Conservation (phyloP, 2,329 filamentous ascomycete species). For the Metarhizium rileyi region DNA sequence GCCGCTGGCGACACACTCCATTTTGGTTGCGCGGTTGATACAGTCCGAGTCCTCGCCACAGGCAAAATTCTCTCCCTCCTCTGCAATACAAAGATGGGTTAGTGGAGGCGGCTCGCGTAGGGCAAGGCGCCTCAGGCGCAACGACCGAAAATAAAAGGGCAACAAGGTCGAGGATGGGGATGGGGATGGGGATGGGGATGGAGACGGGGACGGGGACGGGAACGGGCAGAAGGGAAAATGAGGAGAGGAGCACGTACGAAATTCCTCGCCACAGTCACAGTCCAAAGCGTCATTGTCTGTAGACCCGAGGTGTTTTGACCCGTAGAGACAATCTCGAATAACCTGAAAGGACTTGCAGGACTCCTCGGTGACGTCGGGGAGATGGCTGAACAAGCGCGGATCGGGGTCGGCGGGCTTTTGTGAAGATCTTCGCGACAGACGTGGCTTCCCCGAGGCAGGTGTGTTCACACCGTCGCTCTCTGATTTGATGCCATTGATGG, state of each 20-base stretch:
- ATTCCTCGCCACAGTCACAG: slow-evolving; percentile 91
- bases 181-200: not conserved
- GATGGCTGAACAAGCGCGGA: slow-evolving; percentile 58
- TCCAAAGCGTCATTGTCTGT: slow-evolving; percentile 86
- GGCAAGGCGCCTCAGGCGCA: not conserved
- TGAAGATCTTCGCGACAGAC: slow-evolving; percentile 62
- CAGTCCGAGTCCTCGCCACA: slow-evolving; percentile 96
- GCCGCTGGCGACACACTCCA: slow-evolving; percentile 77
- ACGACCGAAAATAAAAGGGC: slow-evolving; percentile 6
- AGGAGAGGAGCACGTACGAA: slow-evolving; percentile 61
- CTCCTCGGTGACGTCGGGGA: slow-evolving; percentile 69
- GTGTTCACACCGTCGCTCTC: slow-evolving; percentile 32
- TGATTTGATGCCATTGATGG: slow-evolving; percentile 34
- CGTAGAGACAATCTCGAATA: slow-evolving; percentile 80
- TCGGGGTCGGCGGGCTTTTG: slow-evolving; percentile 54
- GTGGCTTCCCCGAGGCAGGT: slow-evolving; percentile 47
- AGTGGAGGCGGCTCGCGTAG: not conserved
- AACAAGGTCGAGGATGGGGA: not conserved
- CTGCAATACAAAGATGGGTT: slow-evolving; percentile 29
- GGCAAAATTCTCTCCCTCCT: slow-evolving; percentile 61
- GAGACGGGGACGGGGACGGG: not conserved
- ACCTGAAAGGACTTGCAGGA: slow-evolving; percentile 69
- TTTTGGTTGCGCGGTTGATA: slow-evolving; percentile 96
- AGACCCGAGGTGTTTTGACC: slow-evolving; percentile 80
- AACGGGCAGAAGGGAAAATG: not conserved